Evolutionary conservation across 1,284 basidiomycete genomes (phyloP).

Genomic region (Sanguinoderma infundibulare): DNA sequence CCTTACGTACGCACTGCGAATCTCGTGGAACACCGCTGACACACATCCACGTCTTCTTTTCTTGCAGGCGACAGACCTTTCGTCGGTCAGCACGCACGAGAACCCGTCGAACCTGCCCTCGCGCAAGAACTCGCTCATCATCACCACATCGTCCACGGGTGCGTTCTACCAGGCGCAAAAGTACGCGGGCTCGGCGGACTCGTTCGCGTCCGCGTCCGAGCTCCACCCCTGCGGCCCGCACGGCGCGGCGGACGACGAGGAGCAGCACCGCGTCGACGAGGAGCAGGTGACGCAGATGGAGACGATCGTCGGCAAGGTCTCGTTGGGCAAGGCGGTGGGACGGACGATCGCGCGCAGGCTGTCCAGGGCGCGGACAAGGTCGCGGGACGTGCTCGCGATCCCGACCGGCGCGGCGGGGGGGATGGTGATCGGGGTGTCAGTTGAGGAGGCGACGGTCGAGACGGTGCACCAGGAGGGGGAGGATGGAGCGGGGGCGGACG

Average conservation of each 20-base stretch:
- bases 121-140: slow-evolving; percentile 27
- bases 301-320: slow-evolving; percentile 54
- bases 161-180: slow-evolving; percentile 53
- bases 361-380: slow-evolving; percentile 49
- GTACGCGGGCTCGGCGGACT: slow-evolving; percentile 53
- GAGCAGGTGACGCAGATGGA: slow-evolving; percentile 61
- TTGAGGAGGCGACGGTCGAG: slow-evolving; percentile 58
- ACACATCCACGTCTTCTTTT: no score
- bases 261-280: no score
- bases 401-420: slow-evolving; percentile 36
- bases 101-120: slow-evolving; percentile 21
- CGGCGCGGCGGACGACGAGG: slow-evolving; percentile 48
- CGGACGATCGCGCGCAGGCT: slow-evolving; percentile 56
- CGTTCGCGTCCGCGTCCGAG: slow-evolving; percentile 46
- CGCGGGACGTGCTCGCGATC: slow-evolving; percentile 30
- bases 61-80: slow-evolving; percentile 17
- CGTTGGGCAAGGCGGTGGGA: slow-evolving; percentile 53
- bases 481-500: slow-evolving; percentile 9
- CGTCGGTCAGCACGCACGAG: slow-evolving; percentile 13
- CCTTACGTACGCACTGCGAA: no score
- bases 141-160: slow-evolving; percentile 27
- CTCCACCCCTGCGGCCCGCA: slow-evolving; percentile 12
- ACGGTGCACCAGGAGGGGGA: slow-evolving; percentile 39
- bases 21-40: background rate
- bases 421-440: slow-evolving; percentile 60